phyloP scores from a whole-genome alignment of 352 stramenopile genomes.

The Phytophthora colocasiae region DNA sequence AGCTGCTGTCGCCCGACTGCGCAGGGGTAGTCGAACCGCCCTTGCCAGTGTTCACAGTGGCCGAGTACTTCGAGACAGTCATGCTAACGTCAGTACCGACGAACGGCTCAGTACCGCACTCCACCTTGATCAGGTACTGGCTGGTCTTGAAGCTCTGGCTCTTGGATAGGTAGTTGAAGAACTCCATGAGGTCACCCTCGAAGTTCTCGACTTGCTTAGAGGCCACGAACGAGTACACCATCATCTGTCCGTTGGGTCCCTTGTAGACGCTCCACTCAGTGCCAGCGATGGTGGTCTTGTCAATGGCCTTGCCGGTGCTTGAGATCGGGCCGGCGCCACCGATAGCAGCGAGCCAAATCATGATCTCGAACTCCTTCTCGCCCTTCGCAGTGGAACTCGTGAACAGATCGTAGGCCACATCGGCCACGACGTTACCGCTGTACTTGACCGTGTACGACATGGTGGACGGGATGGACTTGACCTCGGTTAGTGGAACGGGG shows the following conservation, averaged over 20 bases:
- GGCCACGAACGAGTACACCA: slow-evolving; percentile 58
- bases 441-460: slow-evolving; percentile 51
- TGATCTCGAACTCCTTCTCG: slow-evolving; percentile 55
- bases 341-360: slow-evolving; percentile 52
- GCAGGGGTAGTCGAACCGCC: slow-evolving; percentile 13
- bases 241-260: slow-evolving; percentile 43
- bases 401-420: slow-evolving; percentile 54
- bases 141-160: slow-evolving; percentile 38
- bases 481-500: slow-evolving; percentile 36
- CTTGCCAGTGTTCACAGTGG: slow-evolving; percentile 28
- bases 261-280: slow-evolving; percentile 40
- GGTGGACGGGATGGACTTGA: slow-evolving; percentile 51
- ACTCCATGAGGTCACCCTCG: slow-evolving; percentile 43
- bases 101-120: slow-evolving; percentile 53
- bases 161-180: slow-evolving; percentile 43
- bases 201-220: slow-evolving; percentile 34
- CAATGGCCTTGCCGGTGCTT: slow-evolving; percentile 41
- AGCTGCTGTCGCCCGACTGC: slow-evolving; percentile 21
- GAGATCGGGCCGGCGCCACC: slow-evolving; percentile 46
- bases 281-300: slow-evolving; percentile 35
- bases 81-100: slow-evolving; percentile 34
- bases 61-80: slow-evolving; percentile 44
- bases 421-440: slow-evolving; percentile 38
- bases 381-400: slow-evolving; percentile 40
- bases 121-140: slow-evolving; percentile 48